phyloP scores from a whole-genome alignment of 2,329 filamentous ascomycete genomes.

The Fusarium bactridioides region DNA sequence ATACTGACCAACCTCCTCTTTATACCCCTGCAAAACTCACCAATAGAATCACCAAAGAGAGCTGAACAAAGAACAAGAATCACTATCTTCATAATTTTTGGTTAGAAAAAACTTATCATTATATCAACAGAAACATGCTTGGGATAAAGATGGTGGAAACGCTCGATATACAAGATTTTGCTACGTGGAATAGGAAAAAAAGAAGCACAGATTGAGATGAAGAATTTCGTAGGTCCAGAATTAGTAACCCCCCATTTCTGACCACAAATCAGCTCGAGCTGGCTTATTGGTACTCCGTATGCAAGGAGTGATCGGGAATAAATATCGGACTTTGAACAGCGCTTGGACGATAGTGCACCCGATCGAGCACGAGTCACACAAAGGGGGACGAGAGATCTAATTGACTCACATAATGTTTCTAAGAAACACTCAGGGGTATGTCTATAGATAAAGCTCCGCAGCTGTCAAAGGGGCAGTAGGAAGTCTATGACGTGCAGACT shows the following conservation, averaged over 20 bases:
- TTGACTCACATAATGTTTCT: neutral
- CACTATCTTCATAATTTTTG: neutral
- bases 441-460: neutral
- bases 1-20: neutral
- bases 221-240: neutral
- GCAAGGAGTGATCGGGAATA: neutral
- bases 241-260: neutral
- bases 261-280: neutral
- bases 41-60: neutral
- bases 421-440: neutral
- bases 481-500: neutral
- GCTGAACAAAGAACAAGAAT: accelerated
- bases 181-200: neutral
- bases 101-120: accelerated
- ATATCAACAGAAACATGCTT: accelerated
- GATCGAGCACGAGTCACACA: neutral
- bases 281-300: neutral
- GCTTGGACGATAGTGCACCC: no score
- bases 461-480: neutral
- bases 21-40: neutral
- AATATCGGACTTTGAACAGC: neutral
- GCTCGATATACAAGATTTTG: neutral
- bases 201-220: no score
- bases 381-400: neutral
- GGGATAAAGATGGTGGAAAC: accelerated